A percentile compares a stretch with the other conserved stretches of the same genome.
phyloP scores from a whole-genome alignment of 164 flowering plant species.

The Vitis labrusca region DNA sequence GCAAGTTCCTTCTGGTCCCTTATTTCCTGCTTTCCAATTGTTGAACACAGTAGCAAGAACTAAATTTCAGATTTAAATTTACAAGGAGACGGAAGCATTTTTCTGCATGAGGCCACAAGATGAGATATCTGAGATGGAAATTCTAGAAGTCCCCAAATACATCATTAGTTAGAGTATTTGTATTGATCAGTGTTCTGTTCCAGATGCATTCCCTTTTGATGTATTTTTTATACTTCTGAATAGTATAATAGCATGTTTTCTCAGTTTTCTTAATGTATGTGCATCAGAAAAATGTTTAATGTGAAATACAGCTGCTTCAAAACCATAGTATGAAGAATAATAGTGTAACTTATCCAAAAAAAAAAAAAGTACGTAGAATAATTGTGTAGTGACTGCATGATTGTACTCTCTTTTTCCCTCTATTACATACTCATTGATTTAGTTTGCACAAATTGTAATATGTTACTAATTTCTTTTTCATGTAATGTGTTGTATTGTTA shows the following conservation, averaged over 20 bases:
- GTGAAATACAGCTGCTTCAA: neutral
- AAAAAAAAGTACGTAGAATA: neutral
- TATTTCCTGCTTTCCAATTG: constrained; percentile 36
- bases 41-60: neutral
- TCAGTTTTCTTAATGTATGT: neutral
- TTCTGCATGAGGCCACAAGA: neutral
- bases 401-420: neutral
- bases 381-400: neutral
- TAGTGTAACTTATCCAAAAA: neutral
- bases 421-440: neutral
- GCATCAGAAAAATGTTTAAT: neutral
- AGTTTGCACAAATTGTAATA: neutral
- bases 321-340: neutral
- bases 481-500: neutral
- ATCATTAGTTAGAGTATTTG: neutral
- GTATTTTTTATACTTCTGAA: neutral
- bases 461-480: neutral
- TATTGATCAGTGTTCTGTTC: neutral
- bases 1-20: constrained; percentile 37
- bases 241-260: neutral
- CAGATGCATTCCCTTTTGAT: neutral
- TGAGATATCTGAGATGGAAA: neutral
- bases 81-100: neutral
- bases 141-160: neutral
- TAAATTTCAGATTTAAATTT: neutral